Base-by-base conservation (phyloP, 305 asterid species). In the Vinca major region DNA sequence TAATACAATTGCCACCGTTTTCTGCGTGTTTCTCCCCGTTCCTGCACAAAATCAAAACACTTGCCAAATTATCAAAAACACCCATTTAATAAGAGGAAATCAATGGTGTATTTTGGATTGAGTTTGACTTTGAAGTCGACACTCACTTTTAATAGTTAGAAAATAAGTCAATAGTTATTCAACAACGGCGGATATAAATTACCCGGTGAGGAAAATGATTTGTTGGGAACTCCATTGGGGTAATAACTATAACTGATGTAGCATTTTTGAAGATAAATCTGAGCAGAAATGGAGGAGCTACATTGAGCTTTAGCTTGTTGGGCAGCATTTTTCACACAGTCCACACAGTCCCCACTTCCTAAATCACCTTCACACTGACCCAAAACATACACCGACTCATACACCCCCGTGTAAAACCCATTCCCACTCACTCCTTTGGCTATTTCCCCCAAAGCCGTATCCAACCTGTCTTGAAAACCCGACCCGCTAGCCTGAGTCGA, bases 301-400 rank as follows among this genome's bases (percentile, higher is more conserved):
- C 98, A 92, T 14, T 79, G 88, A 51, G 82, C 69, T 68, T 82
- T 85, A 0, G 82, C 85, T 37, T 60, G 79, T 14, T 83, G 95
- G 0, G 68, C 64, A 0, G 90, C 98, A 51, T 0, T 78, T 53
- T 85, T 85, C 88, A 89, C 96, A 70, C 98, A 89, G 75, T 68
- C 74, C 87, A 83, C 95, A 39, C 96, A 92, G 65, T 89, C 94
- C 39, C 61, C 82, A 49, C 78, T 74, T 51, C 77, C 65, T 33
- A 92, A 73, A 77, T 82, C 96, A 2, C 96, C 96, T 66, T 92
- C 94, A 70, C 98, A 92, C 84, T 92, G 96, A 5, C 96, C 98
- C 89, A 92, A 3, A 66, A 83, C 89, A 55, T 84, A 88, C 4
- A 92, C 89, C 45, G 89, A 84, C 77, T 85, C 68, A 67, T 82